These are phyloP conservation scores for Cavenderia fasciculata DNA, from an alignment of 78 protist species.

Conservation along the genomic window DNA sequence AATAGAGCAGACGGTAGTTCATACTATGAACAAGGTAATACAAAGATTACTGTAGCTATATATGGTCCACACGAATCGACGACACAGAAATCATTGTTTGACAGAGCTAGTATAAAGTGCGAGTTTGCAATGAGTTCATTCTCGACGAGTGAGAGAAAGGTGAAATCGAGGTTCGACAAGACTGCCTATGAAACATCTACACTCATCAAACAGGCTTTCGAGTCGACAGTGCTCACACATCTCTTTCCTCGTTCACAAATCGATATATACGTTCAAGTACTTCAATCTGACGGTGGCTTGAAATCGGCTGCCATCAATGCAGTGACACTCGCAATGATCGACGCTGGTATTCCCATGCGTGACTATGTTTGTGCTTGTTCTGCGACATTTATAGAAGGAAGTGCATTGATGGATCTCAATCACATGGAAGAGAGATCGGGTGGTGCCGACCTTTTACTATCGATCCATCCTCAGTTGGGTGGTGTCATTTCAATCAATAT, in stretches of 20 bases:
- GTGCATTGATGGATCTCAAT: conserved; percentile 79
- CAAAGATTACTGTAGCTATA: conserved; percentile 92
- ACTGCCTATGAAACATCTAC: conserved; percentile 69
- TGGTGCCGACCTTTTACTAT: conserved; percentile 84
- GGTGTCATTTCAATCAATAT: conserved; percentile 72
- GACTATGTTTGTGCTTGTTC: conserved; percentile 86
- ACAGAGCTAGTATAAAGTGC: conserved; percentile 83
- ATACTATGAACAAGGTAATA: conserved; percentile 90
- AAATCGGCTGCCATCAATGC: conserved; percentile 92
- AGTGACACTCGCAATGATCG: conserved; percentile 93
- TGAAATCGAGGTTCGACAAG: conserved; percentile 17
- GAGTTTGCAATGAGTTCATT: conserved; percentile 87
- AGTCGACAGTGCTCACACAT: conserved; percentile 73
- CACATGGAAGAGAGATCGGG: conserved; percentile 84
- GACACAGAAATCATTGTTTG: conserved; percentile 24
- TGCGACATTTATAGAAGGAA: conserved; percentile 84
- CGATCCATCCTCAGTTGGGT: conserved; percentile 77
- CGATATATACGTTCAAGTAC: conserved; percentile 88
- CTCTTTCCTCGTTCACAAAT: conserved; percentile 93
- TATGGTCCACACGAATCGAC: conserved; percentile 92
- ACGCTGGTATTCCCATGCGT: conserved; percentile 95
- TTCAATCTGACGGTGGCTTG: conserved; percentile 96
- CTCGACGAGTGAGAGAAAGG: conserved; percentile 70
- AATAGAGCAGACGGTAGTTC: conserved; percentile 94
- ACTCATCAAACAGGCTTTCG: conserved; percentile 81